Evolutionary conservation across 225 moss, liverwort and hornwort species (phyloP).

Genomic region (Marchantia polymorpha): DNA sequence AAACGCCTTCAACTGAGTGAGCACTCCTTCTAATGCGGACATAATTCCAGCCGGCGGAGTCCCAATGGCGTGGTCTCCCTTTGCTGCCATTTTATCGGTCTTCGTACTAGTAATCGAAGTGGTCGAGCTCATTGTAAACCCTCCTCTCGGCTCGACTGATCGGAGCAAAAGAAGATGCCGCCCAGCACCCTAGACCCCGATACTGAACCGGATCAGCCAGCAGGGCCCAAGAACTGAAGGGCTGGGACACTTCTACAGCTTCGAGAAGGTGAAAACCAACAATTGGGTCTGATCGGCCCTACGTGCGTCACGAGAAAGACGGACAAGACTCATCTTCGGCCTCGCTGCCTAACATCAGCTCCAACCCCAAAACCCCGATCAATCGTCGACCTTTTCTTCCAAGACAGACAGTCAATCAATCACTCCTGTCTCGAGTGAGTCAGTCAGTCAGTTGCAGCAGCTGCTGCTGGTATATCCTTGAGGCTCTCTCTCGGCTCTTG

Average conservation of each 20-base stretch:
- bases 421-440: neutral
- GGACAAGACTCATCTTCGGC: neutral
- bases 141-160: neutral
- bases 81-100: conserved; percentile 14
- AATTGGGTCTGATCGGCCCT: neutral
- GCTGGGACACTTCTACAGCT: neutral
- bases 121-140: conserved; percentile 20
- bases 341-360: neutral
- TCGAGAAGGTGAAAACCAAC: neutral
- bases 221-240: neutral
- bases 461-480: no score
- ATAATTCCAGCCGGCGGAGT: neutral
- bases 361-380: neutral
- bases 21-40: conserved; percentile 22
- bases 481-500: neutral
- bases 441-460: neutral
- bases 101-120: conserved; percentile 10
- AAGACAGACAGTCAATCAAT: neutral
- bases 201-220: conserved; percentile 6
- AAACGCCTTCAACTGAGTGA: conserved; percentile 50
- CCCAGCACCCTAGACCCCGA: conserved; percentile 5
- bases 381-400: neutral
- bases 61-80: neutral
- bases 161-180: neutral
- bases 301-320: conserved; percentile 9